Conservation (phyloP, 2,329 filamentous ascomycete genomes). For the Aspergillus sp. region DNA sequence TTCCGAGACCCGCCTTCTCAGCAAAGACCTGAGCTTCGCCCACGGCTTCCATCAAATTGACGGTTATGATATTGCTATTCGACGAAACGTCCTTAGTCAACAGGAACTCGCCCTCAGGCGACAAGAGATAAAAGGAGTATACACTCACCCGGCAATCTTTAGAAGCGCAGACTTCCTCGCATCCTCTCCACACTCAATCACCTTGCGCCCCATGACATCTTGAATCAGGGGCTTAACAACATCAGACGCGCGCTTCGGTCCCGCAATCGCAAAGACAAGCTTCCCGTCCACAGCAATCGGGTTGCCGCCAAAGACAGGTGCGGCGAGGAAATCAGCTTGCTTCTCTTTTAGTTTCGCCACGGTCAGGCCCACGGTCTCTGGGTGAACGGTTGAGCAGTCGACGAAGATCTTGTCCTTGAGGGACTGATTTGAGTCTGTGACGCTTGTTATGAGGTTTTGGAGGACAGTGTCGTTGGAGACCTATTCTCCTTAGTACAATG, state of each 20-base stretch:
- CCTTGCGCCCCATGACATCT: slow-evolving; percentile 48
- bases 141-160: slow-evolving; percentile 49
- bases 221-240: slow-evolving; percentile 47
- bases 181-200: slow-evolving; percentile 51
- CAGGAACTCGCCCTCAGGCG: background rate
- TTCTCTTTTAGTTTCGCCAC: slow-evolving; percentile 39
- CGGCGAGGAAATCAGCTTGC: slow-evolving; percentile 43
- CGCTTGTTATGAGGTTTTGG: slow-evolving; percentile 33
- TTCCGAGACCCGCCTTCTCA: slow-evolving; percentile 51
- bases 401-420: slow-evolving; percentile 77
- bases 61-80: slow-evolving; percentile 47
- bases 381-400: slow-evolving; percentile 85
- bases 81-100: background rate
- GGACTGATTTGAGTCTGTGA: slow-evolving; percentile 30
- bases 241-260: slow-evolving; percentile 39
- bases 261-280: slow-evolving; percentile 51
- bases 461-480: slow-evolving; percentile 49
- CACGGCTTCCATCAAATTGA: slow-evolving; percentile 52
- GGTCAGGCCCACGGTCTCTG: slow-evolving; percentile 61
- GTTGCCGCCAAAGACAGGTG: slow-evolving; percentile 52
- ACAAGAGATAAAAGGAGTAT: background rate
- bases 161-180: slow-evolving; percentile 48
- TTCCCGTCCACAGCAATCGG: slow-evolving; percentile 51
- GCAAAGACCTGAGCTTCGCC: slow-evolving; percentile 53
- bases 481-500: slow-evolving; percentile 25